Base-by-base conservation (phyloP, 108 stramenopile genomes). In the Mediolabrus comicus region DNA sequence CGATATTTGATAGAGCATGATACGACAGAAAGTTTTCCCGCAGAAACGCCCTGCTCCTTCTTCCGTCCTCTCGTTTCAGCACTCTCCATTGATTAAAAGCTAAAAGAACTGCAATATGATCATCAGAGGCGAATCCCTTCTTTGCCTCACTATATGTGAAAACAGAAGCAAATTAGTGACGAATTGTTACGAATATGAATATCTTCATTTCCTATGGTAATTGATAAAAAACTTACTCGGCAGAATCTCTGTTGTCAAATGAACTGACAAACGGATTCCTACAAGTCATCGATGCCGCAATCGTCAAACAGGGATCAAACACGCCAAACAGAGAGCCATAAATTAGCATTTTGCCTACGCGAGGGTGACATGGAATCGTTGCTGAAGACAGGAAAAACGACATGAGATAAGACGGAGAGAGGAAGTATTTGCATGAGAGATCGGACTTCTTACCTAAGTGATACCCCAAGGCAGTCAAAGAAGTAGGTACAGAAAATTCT, bases 261-360 rank as follows among this genome's bases (percentile, higher is more conserved):
- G 93, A 87, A 33, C 78, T 65, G n/a, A 94, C 65, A 61, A 96
- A 95, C 7, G 91, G 89, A 30, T 67, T 81, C 25, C 92, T 75
- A 24, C 69, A 60, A n/a, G 84, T 87, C 89, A 97, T 85, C 28
- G 74, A 60, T 24, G 97, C 94, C 17, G 95, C 95, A 46, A 97
- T 83, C 0, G 95, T 96, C 54, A 96, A 52, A 22, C 84, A 82
- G 0, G 94, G 89, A 63, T 97, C 95, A 24, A 90, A 65, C 51
- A 93, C 93, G 26, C 87, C 79, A 65, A 98, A 92, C 12, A 97
- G 59, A 0, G 85, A 72, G 11, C 87, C 95, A 31, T 94, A 90
- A 13, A 98, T 83, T 71, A 89, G 62, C 87, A 95, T 87, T 62
- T 97, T 97, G 27, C 95, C 97, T 2, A 95, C 80, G 0, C 95